phyloP scores from a whole-genome alignment of 164 flowering plant species.

The Brasenia schreberi region DNA sequence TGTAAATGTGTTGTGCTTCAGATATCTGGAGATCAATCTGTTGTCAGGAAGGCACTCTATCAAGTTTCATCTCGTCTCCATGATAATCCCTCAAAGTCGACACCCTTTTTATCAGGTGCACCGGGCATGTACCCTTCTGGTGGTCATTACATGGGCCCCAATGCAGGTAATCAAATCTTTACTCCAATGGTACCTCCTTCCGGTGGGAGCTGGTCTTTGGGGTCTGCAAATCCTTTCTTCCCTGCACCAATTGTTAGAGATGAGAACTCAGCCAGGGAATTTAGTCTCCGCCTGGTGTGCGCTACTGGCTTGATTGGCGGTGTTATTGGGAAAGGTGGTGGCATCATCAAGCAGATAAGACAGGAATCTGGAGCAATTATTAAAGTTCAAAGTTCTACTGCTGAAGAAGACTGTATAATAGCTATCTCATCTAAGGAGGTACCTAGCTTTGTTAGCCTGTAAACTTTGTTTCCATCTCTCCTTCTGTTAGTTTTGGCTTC shows the following conservation, averaged over 20 bases:
- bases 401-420: slow-evolving; percentile 76
- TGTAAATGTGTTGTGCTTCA: slow-evolving; percentile 7
- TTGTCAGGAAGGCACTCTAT: slow-evolving; percentile 61
- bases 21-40: slow-evolving; percentile 59
- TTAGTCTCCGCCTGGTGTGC: slow-evolving; percentile 67
- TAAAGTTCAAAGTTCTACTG: slow-evolving; percentile 70
- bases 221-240: slow-evolving; percentile 36
- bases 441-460: background rate
- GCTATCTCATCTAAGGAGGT: slow-evolving; percentile 79
- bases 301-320: slow-evolving; percentile 74
- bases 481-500: background rate
- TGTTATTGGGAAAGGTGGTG: slow-evolving; percentile 89
- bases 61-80: slow-evolving; percentile 71
- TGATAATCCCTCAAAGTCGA: slow-evolving; percentile 83
- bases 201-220: slow-evolving; percentile 56
- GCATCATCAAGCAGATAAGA: slow-evolving; percentile 76
- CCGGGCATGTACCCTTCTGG: slow-evolving; percentile 28
- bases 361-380: slow-evolving; percentile 79
- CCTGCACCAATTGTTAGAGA: slow-evolving; percentile 39
- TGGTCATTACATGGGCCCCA: slow-evolving; percentile 43
- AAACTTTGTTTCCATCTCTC: slow-evolving; percentile 1
- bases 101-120: slow-evolving; percentile 51
- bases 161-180: slow-evolving; percentile 48
- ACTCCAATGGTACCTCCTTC: slow-evolving; percentile 58
- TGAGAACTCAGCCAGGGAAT: slow-evolving; percentile 65